Conservation (phyloP, 352 stramenopile genomes). For the Phytophthora pisi region DNA sequence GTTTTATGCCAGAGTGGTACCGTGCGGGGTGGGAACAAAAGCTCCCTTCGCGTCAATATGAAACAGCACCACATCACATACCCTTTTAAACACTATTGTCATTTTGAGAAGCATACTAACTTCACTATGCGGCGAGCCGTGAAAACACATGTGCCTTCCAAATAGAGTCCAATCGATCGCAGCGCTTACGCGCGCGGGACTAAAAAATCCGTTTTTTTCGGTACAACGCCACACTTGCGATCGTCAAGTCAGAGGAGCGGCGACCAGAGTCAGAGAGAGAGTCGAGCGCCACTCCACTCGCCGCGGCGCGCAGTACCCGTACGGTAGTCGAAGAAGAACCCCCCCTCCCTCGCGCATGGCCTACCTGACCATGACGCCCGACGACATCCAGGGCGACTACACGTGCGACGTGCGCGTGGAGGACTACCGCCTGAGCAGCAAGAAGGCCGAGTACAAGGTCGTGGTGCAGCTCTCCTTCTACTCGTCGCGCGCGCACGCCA, state of each 20-base stretch:
- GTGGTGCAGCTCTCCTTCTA: slow-evolving; percentile 76
- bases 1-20: neutral
- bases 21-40: neutral
- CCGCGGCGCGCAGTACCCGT: neutral
- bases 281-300: neutral
- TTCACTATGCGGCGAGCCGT: too few relatives aligned
- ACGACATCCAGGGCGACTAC: slow-evolving; percentile 87
- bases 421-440: slow-evolving; percentile 69
- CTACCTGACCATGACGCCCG: slow-evolving; percentile 63
- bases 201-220: too few relatives aligned
- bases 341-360: slow-evolving; percentile 11
- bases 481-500: slow-evolving; percentile 69
- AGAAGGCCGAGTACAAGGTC: slow-evolving; percentile 87
- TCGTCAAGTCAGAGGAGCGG: neutral
- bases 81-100: too few relatives aligned
- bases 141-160: neutral
- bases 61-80: neutral
- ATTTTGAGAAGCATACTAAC: too few relatives aligned
- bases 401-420: slow-evolving; percentile 60
- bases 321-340: too few relatives aligned
- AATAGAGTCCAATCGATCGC: too few relatives aligned
- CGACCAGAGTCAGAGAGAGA: neutral
- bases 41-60: neutral
- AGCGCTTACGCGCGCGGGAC: too few relatives aligned
- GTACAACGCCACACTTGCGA: neutral